Conservation (phyloP, 305 asterid genomes). For the Solanum chacoense region DNA sequence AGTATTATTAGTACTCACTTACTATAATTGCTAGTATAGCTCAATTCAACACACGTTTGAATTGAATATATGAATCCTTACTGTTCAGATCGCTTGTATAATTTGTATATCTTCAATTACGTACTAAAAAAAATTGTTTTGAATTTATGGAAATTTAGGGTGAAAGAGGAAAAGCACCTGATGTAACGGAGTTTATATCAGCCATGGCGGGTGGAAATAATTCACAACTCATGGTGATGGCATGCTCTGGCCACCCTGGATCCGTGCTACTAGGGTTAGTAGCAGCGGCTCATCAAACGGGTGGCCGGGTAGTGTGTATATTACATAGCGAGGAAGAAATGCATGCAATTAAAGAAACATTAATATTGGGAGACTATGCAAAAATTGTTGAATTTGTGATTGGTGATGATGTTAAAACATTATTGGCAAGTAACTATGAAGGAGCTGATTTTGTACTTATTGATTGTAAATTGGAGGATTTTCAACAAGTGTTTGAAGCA, state of each 20-base stretch:
- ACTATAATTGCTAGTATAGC: not conserved
- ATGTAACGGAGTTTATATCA: slow-evolving; percentile 18
- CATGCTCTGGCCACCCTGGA: slow-evolving; percentile 7
- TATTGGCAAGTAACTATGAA: slow-evolving; percentile 6
- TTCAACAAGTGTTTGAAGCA: slow-evolving; percentile 1
- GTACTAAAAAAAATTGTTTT: not conserved
- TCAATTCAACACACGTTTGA: not conserved
- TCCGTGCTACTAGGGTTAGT: slow-evolving; percentile 13
- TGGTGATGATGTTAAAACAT: slow-evolving; percentile 5
- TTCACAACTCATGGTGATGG: slow-evolving; percentile 21
- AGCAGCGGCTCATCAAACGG: slow-evolving; percentile 20
- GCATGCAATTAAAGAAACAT: slow-evolving; percentile 5
- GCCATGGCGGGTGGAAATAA: slow-evolving; percentile 24
- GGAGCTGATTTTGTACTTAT: slow-evolving; percentile 26
- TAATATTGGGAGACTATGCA: not conserved
- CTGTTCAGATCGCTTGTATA: not conserved
- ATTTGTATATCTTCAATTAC: not conserved
- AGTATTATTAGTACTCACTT: not conserved
- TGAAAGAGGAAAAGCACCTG: slow-evolving; percentile 14
- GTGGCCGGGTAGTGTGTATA: slow-evolving; percentile 18
- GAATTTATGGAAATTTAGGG: slow-evolving; percentile 4
- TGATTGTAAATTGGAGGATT: slow-evolving; percentile 19
- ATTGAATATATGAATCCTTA: not conserved
- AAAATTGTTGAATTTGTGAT: slow-evolving; percentile 13
- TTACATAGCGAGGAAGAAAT: slow-evolving; percentile 6